These are phyloP conservation scores for Russula foetens DNA, from an alignment of 768 basidiomycete genomes.

Conservation along the genomic window DNA sequence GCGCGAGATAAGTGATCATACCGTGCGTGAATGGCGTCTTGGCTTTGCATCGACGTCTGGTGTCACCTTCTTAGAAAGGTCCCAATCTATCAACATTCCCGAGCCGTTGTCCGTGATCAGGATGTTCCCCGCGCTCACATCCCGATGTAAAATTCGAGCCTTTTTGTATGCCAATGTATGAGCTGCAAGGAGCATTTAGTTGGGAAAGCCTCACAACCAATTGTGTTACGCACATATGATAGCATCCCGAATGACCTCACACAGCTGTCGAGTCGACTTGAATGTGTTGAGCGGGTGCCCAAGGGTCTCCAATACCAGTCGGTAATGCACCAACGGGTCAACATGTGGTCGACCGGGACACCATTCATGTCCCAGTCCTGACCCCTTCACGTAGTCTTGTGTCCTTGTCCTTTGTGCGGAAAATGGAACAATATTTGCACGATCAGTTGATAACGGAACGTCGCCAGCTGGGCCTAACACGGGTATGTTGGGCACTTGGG, in stretches of 20 bases:
- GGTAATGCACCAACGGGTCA: neutral
- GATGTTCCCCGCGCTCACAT: no score
- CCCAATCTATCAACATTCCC: slow-evolving; percentile 1
- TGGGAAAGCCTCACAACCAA: no score
- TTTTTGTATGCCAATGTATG: neutral
- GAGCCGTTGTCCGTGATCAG: neutral
- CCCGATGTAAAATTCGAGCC: no score
- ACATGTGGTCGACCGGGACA: neutral
- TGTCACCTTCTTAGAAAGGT: neutral
- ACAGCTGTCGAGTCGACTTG: neutral
- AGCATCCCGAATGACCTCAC: no score
- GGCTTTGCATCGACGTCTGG: neutral
- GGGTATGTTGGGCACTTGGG: neutral
- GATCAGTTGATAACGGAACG: neutral
- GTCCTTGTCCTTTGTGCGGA: neutral
- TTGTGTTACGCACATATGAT: no score
- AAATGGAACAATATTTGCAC: neutral
- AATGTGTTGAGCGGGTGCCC: neutral
- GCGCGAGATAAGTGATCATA: no score
- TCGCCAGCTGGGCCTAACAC: neutral
- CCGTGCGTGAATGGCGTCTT: neutral
- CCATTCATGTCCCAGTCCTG: neutral
- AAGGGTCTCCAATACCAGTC: neutral
- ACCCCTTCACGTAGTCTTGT: neutral
- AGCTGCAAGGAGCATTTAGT: neutral